Evolutionary conservation across 2,329 filamentous ascomycete genomes (phyloP), one percentile per base, ranked within the genome.

Genomic region (Fragosphaeria purpurea): DNA sequence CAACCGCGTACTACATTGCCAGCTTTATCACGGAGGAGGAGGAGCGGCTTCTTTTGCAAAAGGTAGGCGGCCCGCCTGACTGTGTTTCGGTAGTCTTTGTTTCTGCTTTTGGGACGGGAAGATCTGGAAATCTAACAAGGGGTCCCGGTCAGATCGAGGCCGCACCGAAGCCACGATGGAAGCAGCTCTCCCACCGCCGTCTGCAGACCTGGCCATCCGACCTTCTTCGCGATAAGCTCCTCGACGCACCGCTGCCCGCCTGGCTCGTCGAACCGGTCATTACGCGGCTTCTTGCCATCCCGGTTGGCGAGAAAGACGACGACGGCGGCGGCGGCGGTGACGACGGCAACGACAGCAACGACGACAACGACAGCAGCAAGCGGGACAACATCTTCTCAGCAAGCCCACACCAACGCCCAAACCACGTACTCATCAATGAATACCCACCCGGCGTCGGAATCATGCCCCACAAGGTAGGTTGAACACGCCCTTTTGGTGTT

Each of bases 351-450:
- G 48, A 50, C 49, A 57, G 50, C 46, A 57, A 12, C 31, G 44
- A 10, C 39, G 13, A 8, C 5, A 22, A 66, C 11, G 48, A 50
- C 49, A 57, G 50, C 46, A 57, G 61, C 37, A 48, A 57, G 7
- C n/a, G 50, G 31, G 54, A 58, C 44, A 67, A 77, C 58, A 64
- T 83, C 6, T 83, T 83, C 59, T 63, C 66, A 13, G 63, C 72
- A 22, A 87, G 89, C 47, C 86, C 87, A 5, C 90, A 97, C 62
- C 60, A 71, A 13, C 74, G 72, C 4, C 88, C 91, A 3, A 98
- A 97, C 60, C 93, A 97, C 67, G 88, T 95, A 44, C 74, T 97
- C 39, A 82, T 97, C 59, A 98, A 98, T 62, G 90, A 96, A 65
- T 98, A 97, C 65, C 75, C 76, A 1, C 81, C 87, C 0, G 88